Percentiles rank a stretch among this genome's conserved stretches.
Conservation (phyloP, 257 asterid genomes). For the Dorcoceras hygrometricum region DNA sequence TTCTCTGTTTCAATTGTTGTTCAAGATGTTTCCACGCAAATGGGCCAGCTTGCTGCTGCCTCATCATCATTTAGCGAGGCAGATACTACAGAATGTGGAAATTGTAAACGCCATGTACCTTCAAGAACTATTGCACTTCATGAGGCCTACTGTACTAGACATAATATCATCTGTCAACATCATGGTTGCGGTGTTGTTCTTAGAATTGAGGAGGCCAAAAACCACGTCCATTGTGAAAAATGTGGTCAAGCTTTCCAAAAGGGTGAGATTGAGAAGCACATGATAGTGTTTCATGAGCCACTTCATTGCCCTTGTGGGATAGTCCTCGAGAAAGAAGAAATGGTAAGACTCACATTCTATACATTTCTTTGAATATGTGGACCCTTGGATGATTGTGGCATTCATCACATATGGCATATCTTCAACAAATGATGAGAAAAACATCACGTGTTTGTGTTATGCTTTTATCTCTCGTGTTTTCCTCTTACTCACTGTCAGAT, state of each 20-base stretch:
- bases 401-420: neutral
- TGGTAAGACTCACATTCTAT: conserved; percentile 48
- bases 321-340: conserved; percentile 80
- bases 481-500: neutral
- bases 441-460: neutral
- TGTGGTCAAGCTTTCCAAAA: conserved; percentile 80
- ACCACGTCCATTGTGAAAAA: conserved; percentile 81
- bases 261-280: conserved; percentile 84
- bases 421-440: neutral
- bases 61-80: conserved; percentile 42
- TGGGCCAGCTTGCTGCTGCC: conserved; percentile 52
- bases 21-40: conserved; percentile 47
- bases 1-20: conserved; percentile 46
- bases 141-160: conserved; percentile 86
- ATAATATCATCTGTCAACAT: conserved; percentile 71
- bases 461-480: neutral
- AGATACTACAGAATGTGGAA: conserved; percentile 69
- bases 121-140: conserved; percentile 73
- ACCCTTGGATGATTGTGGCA: neutral
- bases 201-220: conserved; percentile 67
- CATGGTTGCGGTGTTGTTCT: conserved; percentile 82
- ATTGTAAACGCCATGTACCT: conserved; percentile 76
- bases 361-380: neutral
- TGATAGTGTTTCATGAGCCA: conserved; percentile 92
- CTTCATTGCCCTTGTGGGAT: conserved; percentile 86